Base-by-base conservation (phyloP, 2,329 filamentous ascomycete species). In the Erysiphe pulchra region DNA sequence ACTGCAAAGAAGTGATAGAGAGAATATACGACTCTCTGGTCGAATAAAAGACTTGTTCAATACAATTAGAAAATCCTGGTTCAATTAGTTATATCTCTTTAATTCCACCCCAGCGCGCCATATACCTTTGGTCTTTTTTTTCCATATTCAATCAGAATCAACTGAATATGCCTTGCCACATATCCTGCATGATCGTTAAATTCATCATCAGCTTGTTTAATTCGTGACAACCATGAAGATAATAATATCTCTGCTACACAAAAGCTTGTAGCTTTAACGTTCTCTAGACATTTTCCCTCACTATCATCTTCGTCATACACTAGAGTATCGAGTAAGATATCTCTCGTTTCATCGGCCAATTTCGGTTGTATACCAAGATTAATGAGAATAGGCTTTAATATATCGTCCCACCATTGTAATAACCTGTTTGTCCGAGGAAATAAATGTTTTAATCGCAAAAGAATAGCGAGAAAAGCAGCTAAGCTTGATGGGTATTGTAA, bases 401-500 rank as follows among this genome's bases (percentile, higher is more conserved):
- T 63, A 50, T 70, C 62, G 41, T 80, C 71, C 69, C 80, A 84
- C 82, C 82, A 90, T 48, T 75, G 68, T 46, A 76, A 61, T 46
- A 82, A 60, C 46, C 76, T 70, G 32, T 70, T 66, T 2, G 76
- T 68, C 11, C 73, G 73, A 47, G 68, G 69, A 46, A 90, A 67
- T 11, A 69, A 68, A 2, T 77, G 73, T 20, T 75, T 68, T 33
- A 87, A 63, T 37, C 68, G 68, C 42, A 72, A 69, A 46, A 87
- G 61, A 41, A 81, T 68, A 44, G 70, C 68, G 16, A 86, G 65
- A 60, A 86, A 90, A n/a, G 73, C 62, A 9, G 71, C 73, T 56
- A 72, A 70, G 52, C 73, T 71, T 44, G 67, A 59, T 2, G 70
- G 63, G 20, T 66, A 65, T 32, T 68, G 67, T 20, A 66, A 65